phyloP scores from a whole-genome alignment of 331 rosid species.

The Malus hybrid region DNA sequence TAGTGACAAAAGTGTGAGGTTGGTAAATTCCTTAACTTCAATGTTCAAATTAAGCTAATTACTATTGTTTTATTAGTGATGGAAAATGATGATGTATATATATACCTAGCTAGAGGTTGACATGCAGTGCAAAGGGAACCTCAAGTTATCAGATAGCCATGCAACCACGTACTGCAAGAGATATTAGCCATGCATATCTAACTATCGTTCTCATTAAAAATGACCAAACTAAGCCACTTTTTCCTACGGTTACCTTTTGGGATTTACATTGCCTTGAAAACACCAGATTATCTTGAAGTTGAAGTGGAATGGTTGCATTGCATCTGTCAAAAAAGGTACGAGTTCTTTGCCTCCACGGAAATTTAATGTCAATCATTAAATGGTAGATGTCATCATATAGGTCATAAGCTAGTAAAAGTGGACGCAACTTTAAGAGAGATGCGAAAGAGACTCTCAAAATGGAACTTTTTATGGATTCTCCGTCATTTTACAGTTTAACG shows the following conservation, averaged over 20 bases:
- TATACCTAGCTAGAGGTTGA: neutral
- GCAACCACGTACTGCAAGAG: neutral
- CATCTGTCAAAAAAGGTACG: neutral
- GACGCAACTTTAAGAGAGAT: neutral
- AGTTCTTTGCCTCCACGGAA: neutral
- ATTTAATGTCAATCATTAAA: neutral
- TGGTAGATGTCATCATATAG: neutral
- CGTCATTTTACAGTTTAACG: too few species aligned
- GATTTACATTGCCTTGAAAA: neutral
- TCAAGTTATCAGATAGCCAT: neutral
- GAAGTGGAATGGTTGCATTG: neutral
- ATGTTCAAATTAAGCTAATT: neutral
- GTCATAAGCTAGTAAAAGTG: neutral
- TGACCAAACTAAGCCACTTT: neutral
- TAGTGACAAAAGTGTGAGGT: neutral
- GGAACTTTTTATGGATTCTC: too few species aligned
- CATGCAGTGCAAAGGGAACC: neutral
- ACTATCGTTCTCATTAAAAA: neutral
- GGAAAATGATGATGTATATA: neutral
- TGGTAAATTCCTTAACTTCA: neutral
- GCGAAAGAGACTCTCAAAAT: too few species aligned
- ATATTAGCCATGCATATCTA: neutral
- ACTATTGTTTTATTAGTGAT: neutral
- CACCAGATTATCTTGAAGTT: neutral
- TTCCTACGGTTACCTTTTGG: neutral